Conservation (phyloP, 1,284 basidiomycete species). For the Boletellus deceptivus region DNA sequence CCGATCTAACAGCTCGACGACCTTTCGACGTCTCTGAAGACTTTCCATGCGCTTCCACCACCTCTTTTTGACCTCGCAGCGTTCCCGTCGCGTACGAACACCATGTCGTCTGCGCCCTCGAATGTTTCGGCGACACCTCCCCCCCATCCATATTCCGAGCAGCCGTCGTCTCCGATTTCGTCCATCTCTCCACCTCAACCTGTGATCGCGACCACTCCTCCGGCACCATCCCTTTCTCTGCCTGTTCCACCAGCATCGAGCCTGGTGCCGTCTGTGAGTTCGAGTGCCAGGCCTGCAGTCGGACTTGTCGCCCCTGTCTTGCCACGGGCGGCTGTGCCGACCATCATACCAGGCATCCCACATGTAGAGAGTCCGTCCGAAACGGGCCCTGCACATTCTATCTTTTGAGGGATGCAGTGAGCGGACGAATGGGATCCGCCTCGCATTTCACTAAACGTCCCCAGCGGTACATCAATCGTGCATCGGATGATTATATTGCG, state of each 20-base stretch:
- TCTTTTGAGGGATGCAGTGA: conserved; percentile 8
- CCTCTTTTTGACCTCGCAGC: conserved; percentile 39
- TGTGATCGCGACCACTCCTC: background rate
- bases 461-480: background rate
- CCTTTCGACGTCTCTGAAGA: conserved; percentile 43
- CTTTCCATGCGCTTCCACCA: conserved; percentile 46
- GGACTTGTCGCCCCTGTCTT: conserved; percentile 13
- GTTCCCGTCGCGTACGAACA: conserved; percentile 29
- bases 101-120: conserved; percentile 23
- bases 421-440: background rate
- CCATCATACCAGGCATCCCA: conserved; percentile 18
- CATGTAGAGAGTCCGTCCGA: conserved; percentile 32
- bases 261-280: background rate
- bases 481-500: conserved; percentile 5
- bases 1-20: conserved; percentile 40
- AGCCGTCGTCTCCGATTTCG: conserved; percentile 3
- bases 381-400: conserved; percentile 16
- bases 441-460: background rate
- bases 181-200: conserved; percentile 10
- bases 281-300: background rate
- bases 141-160: conserved; percentile 1
- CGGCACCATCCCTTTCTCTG: conserved; percentile 3
- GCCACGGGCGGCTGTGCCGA: conserved; percentile 15
- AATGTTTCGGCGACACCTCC: conserved; percentile 14
- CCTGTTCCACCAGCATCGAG: conserved; percentile 22